Evolutionary conservation across 2,329 filamentous ascomycete genomes (phyloP).

Genomic region (Mariannaea elegans): DNA sequence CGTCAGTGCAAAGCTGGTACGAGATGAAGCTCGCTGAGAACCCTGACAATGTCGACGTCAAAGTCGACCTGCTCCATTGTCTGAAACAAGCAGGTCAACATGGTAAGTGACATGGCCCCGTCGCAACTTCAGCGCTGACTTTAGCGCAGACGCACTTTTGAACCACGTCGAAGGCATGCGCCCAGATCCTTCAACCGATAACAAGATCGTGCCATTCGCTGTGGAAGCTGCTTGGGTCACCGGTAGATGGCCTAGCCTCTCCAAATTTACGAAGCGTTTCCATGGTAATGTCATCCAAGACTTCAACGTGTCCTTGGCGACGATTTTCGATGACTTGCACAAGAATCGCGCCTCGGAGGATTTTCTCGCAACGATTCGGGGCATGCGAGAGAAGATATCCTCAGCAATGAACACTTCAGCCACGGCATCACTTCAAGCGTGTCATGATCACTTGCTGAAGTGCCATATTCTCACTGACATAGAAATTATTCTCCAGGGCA

Average conservation of each 20-base stretch:
- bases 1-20: slow-evolving; percentile 96
- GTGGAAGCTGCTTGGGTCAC: slow-evolving; percentile 94
- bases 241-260: slow-evolving; percentile 79
- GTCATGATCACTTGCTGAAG: slow-evolving; percentile 84
- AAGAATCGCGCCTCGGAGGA: slow-evolving; percentile 57
- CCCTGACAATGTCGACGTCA: slow-evolving; percentile 79
- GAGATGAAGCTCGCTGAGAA: slow-evolving; percentile 86
- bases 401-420: slow-evolving; percentile 78
- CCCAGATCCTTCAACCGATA: slow-evolving; percentile 58
- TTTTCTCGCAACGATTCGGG: slow-evolving; percentile 67
- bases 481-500: slow-evolving; percentile 73
- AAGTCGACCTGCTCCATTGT: slow-evolving; percentile 85
- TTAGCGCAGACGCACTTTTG: slow-evolving; percentile 75
- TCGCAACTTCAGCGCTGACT: slow-evolving; percentile 28
- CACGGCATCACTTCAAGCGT: slow-evolving; percentile 83
- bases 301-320: slow-evolving; percentile 84
- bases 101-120: slow-evolving; percentile 65
- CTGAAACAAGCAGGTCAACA: slow-evolving; percentile 96
- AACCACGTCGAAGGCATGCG: slow-evolving; percentile 86
- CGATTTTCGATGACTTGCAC: slow-evolving; percentile 66
- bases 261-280: slow-evolving; percentile 69
- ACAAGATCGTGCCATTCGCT: slow-evolving; percentile 80
- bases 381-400: slow-evolving; percentile 75
- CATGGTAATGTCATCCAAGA: slow-evolving; percentile 62
- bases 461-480: slow-evolving; percentile 90